These are phyloP conservation scores for Backusella circina DNA, from an alignment of 192 early-diverging fungal species.

Conservation along the genomic window DNA sequence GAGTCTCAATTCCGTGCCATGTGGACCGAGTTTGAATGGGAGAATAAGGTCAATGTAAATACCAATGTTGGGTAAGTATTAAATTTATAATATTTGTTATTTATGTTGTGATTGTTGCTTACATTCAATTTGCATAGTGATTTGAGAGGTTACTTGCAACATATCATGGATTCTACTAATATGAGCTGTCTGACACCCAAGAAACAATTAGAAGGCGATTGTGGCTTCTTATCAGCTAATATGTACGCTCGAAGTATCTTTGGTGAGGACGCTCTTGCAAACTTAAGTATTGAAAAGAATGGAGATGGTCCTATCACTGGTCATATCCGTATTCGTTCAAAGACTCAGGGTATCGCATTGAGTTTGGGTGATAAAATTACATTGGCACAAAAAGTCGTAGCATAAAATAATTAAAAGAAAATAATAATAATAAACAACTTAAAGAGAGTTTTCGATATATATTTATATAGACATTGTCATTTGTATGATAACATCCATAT, in stretches of 20 bases:
- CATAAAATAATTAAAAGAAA: conserved; percentile 12
- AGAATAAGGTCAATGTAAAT: conserved; percentile 98
- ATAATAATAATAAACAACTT: conserved; percentile 6
- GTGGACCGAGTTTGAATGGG: conserved; percentile 99
- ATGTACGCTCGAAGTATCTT: conserved; percentile 95
- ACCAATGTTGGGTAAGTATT: conserved; percentile 79
- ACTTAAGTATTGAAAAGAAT: conserved; percentile 88
- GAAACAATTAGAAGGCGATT: conserved; percentile 86
- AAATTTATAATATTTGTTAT: background rate
- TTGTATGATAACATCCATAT: background rate
- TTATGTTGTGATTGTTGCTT: background rate
- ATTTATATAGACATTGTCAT: background rate
- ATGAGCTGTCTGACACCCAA: conserved; percentile 98
- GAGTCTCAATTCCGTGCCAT: conserved; percentile 95
- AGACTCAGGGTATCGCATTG: conserved; percentile 98
- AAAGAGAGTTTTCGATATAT: background rate
- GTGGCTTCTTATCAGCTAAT: conserved; percentile 97
- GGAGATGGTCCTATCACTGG: conserved; percentile 79
- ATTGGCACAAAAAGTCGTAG: conserved; percentile 14
- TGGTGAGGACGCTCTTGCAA: conserved; percentile 98
- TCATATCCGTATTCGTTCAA: conserved; percentile 95
- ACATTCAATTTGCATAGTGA: conserved; percentile 50
- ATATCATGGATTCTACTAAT: conserved; percentile 95
- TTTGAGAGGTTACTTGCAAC: conserved; percentile 81
- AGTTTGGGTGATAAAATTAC: conserved; percentile 62